These are phyloP conservation scores for Lentithecium fluviatile DNA, from an alignment of 495 filamentous ascomycete species.

Conservation along the genomic window DNA sequence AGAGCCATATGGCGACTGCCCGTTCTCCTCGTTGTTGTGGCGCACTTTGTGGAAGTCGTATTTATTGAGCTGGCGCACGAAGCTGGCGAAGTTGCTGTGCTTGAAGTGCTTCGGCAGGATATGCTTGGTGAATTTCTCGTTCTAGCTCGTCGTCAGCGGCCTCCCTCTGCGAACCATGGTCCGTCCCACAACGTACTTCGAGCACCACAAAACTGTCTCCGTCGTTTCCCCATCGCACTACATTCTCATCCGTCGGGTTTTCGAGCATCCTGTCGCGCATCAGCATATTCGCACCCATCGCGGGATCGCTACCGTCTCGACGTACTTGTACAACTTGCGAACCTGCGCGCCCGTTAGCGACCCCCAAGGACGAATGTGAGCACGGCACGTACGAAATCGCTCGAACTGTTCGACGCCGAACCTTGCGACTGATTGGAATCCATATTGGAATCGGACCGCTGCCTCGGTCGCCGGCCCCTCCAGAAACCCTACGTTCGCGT, in stretches of 20 bases:
- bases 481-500: no score
- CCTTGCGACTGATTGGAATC: slow-evolving; percentile 41
- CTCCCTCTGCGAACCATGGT: not conserved
- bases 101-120: slow-evolving; percentile 99
- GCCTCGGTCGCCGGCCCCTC: no score
- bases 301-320: slow-evolving; percentile 17
- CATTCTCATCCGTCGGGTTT: slow-evolving; percentile 85
- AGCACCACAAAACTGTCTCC: slow-evolving; percentile 96
- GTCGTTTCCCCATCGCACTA: slow-evolving; percentile 93
- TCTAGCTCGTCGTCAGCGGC: slow-evolving; percentile 52
- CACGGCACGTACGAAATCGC: slow-evolving; percentile 68
- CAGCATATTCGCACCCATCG: slow-evolving; percentile 5
- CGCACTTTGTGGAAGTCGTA: slow-evolving; percentile 99
- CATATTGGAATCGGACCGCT: slow-evolving; percentile 25
- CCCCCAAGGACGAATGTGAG: slow-evolving; percentile 21
- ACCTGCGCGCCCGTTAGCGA: slow-evolving; percentile 58
- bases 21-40: slow-evolving; percentile 91
- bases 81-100: slow-evolving; percentile 98
- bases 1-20: slow-evolving; percentile 84
- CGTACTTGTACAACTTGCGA: slow-evolving; percentile 97
- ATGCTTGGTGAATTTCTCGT: slow-evolving; percentile 96
- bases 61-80: slow-evolving; percentile 97
- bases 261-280: slow-evolving; percentile 79
- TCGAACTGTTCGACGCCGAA: slow-evolving; percentile 64
- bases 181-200: slow-evolving; percentile 62